Base-by-base conservation (phyloP, 1,139 yeast genomes). In the Protomyces macrosporus region DNA sequence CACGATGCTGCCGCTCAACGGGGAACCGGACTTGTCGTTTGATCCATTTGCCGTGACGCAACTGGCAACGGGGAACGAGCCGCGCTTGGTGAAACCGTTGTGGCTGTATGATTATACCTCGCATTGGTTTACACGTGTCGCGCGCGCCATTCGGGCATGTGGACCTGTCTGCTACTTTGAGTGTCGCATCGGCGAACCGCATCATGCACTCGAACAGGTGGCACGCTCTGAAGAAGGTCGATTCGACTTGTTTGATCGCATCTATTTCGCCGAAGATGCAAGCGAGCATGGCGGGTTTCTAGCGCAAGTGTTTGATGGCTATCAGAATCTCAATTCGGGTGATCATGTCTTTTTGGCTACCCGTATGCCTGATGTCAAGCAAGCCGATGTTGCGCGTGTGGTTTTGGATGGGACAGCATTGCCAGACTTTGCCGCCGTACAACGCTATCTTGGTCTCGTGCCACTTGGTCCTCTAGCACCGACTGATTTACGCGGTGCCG, bases 31-130 rank as follows among this genome's bases (percentile, higher is more conserved):
- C 9, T 52, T 58, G 42, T 37, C 35, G n/a, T 58, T 58, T 30
- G 62, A 58, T 40, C 62, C 62, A 1, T 58, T 58, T 23, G 55
- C 62, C 9, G 54, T 55, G 10, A 40, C 54, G n/a, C 62, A 58
- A 23, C 56, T 51, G 14, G 52, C 53, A 4, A 58, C 56, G 12
- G 52, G 52, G 3, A 35, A 35, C 6, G 42, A 50, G 12, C 56
- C 56, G 9, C 32, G 12, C n/a, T 42, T 52, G 9, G 42, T 40
- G 33, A 52, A 58, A 23, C 62, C 62, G 6, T 42, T 51, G 30
- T 48, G 62, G 30, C 40, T 55, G 9, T 58, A 52, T 23, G 62
- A 58, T 30, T 58, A 52, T 33, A 58, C 62, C 30, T 45, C 62
- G n/a, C 52, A 55, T 5, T 58, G 53, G 52, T 58, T 58, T 35